Base-by-base conservation (phyloP, 768 basidiomycete species). In the Hygrocybe coccinea region DNA sequence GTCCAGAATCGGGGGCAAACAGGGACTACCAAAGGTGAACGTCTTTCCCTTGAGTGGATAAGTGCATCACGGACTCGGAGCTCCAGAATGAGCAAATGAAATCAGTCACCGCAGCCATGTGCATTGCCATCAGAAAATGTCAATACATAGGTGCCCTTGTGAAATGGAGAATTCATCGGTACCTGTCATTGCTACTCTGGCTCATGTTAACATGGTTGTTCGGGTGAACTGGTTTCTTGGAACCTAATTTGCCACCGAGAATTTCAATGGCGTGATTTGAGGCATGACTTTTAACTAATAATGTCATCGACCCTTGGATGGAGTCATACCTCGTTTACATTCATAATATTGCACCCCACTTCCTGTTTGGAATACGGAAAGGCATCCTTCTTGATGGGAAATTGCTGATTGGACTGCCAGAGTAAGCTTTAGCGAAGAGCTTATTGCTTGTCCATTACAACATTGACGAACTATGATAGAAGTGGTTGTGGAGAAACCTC, bases 121-220 rank as follows among this genome's bases (percentile, higher is more conserved):
- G 97, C 97, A 99, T 99, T 11, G 88, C 97, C 22, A 97, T 99
- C 8, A 97, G 97, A 54, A 17, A 44, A 25, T 29, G 24, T 55
- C 45, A 58, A n/a, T n/a, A n/a, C n/a, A 51, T 5, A 4, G 22
- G 38, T 12, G 10, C 22, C 15, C 22, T 39, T 44, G 34, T 12
- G 12, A 17, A 46, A 36, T 43, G 37, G 36, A 50, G 54, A 9
- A 29, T 21, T 17, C 25, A 15, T 7, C 77, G 89, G 64, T 69
- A 92, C 92, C 94, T 94, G 73, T 99, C 97, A 66, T 99, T 99
- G 67, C 92, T 95, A 61, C 92, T 95, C 72, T 98, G 95, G 70
- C 91, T 93, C 89, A 89, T 95, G 78, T 99, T 99, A 64, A 97
- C 95, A 73, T 99, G 97, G 68, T 99, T 97, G 71, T 99, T 99